These are phyloP conservation scores for Aschersonia sp. DNA, from an alignment of 2,329 filamentous ascomycete genomes.

Conservation along the genomic window DNA sequence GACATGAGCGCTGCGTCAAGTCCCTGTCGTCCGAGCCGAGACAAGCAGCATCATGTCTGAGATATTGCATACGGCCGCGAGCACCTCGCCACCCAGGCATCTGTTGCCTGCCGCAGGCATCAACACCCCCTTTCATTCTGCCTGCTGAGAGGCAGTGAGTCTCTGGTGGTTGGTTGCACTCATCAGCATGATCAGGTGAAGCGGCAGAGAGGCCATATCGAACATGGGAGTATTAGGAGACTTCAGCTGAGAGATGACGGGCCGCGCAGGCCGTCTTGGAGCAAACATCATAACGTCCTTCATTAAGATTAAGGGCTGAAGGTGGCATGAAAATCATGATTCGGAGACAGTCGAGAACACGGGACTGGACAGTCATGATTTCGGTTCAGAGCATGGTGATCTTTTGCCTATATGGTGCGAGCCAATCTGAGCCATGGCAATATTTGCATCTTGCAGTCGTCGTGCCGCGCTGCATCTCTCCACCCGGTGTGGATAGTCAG, in stretches of 20 bases:
- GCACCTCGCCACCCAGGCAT: too few relatives aligned
- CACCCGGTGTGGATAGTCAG: not conserved
- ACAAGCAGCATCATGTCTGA: too few relatives aligned
- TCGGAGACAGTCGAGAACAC: not conserved
- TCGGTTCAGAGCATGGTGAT: not conserved
- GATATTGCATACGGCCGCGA: too few relatives aligned
- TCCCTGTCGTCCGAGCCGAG: too few relatives aligned
- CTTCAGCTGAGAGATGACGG: not conserved
- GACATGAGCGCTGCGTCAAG: too few relatives aligned
- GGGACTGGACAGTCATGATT: not conserved
- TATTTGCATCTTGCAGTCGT: not conserved
- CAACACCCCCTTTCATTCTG: too few relatives aligned
- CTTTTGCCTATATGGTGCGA: not conserved
- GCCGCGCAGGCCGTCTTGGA: not conserved
- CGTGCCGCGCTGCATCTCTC: not conserved
- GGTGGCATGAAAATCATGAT: not conserved
- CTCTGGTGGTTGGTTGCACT: too few relatives aligned
- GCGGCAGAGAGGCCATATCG: too few relatives aligned
- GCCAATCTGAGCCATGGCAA: not conserved
- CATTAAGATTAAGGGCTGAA: not conserved
- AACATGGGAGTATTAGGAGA: not conserved
- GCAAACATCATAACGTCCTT: not conserved
- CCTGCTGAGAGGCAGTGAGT: too few relatives aligned
- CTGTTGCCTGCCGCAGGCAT: too few relatives aligned
- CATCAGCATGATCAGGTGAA: too few relatives aligned